Conservation (phyloP, 371 early-diverging fungal species). For the Parasitella parasitica region DNA sequence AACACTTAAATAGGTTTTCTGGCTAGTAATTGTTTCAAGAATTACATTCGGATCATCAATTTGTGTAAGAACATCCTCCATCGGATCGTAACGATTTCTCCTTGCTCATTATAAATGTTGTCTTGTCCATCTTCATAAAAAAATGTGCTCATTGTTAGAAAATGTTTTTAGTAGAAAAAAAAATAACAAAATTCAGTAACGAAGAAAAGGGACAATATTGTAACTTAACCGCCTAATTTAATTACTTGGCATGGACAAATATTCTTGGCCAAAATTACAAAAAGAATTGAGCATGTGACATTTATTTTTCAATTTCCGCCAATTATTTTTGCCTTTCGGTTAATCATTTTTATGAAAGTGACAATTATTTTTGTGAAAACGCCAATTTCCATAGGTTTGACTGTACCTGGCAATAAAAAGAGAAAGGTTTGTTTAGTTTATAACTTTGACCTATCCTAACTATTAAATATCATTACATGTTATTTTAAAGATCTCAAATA, state of each 20-base stretch:
- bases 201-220: background rate
- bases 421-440: too few species aligned
- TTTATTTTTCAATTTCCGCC: background rate
- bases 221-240: background rate
- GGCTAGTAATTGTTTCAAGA: slow-evolving; percentile 10
- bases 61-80: slow-evolving; percentile 20
- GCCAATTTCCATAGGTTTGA: slow-evolving; percentile 13
- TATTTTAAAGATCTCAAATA: too few species aligned
- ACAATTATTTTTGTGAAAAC: background rate
- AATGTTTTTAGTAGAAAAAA: background rate
- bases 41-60: slow-evolving; percentile 5
- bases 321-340: slow-evolving; percentile 1
- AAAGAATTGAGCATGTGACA: slow-evolving; percentile 11
- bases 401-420: too few species aligned
- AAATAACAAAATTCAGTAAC: slow-evolving; percentile 4
- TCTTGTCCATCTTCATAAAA: slow-evolving; percentile 12
- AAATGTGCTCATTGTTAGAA: slow-evolving; percentile 8
- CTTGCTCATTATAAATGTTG: slow-evolving; percentile 20
- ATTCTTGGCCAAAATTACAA: slow-evolving; percentile 14
- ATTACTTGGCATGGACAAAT: slow-evolving; percentile 9
- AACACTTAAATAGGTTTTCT: slow-evolving; percentile 19
- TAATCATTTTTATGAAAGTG: slow-evolving; percentile 1
- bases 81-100: slow-evolving; percentile 16
- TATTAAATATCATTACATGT: too few species aligned
- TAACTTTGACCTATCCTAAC: too few species aligned